Percentiles rank a stretch among this genome's conserved stretches.
Conservation (phyloP, 2,329 filamentous ascomycete genomes). For the Leptographium wingfieldii region DNA sequence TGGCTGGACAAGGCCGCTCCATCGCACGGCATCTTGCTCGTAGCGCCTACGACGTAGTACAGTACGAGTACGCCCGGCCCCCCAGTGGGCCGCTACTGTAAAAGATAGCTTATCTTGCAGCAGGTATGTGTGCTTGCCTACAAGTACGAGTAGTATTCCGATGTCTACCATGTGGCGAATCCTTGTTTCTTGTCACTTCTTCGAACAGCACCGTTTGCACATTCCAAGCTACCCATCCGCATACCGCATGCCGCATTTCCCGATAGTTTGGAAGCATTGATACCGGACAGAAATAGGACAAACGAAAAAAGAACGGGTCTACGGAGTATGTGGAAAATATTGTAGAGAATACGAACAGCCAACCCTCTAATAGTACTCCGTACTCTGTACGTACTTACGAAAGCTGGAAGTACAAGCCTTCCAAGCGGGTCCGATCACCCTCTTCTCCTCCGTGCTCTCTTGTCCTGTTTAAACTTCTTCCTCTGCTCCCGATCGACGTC, state of each 20-base stretch:
- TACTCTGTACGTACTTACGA: neutral
- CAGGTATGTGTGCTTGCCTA: too few species aligned
- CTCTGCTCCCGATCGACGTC: neutral
- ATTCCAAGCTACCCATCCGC: neutral
- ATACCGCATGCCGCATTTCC: constrained; percentile 2
- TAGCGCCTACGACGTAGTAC: neutral
- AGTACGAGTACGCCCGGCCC: neutral
- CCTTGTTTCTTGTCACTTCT: neutral
- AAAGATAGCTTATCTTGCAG: neutral
- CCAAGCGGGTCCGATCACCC: neutral
- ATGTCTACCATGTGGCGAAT: neutral
- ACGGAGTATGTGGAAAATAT: too few species aligned
- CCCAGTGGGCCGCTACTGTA: neutral
- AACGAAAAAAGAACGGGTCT: too few species aligned
- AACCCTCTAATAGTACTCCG: neutral
- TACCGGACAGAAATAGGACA: too few species aligned
- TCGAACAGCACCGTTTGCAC: neutral
- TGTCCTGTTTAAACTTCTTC: neutral
- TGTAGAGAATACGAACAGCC: neutral
- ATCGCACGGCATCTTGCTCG: neutral
- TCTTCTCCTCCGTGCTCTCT: neutral
- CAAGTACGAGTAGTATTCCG: neutral
- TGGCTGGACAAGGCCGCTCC: neutral
- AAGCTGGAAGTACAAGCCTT: neutral
- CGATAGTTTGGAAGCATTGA: neutral